These are phyloP conservation scores for Manihot esculenta DNA, from an alignment of 441 rosid species.

Conservation along the genomic window DNA sequence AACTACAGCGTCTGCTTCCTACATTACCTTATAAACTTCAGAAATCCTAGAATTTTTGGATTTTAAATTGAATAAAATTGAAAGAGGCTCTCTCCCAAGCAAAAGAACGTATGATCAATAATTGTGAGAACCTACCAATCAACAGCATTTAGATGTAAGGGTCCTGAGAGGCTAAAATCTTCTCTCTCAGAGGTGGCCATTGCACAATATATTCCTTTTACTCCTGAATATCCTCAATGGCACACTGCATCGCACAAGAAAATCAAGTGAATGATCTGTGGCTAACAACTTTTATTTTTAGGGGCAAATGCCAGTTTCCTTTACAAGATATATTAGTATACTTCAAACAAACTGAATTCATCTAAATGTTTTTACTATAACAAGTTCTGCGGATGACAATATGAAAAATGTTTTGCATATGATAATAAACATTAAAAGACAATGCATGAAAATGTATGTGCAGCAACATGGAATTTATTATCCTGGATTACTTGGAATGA, in stretches of 20 bases:
- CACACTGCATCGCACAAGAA: conserved; percentile 25
- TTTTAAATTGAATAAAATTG: background rate
- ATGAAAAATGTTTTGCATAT: background rate
- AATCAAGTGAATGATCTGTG: conserved; percentile 10
- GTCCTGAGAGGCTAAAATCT: conserved; percentile 45
- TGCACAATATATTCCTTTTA: conserved; percentile 3
- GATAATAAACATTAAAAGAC: background rate
- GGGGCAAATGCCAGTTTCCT: background rate
- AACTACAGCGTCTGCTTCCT: no score
- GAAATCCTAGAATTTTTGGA: background rate
- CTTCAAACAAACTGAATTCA: background rate
- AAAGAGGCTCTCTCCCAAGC: background rate
- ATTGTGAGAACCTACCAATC: conserved; percentile 55
- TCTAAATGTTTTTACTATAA: background rate
- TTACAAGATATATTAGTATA: background rate
- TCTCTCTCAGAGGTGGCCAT: conserved; percentile 57
- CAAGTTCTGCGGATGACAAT: background rate
- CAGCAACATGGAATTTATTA: background rate
- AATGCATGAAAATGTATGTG: background rate
- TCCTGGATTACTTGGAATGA: background rate
- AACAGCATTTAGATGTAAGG: conserved; percentile 47
- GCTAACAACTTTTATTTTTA: background rate
- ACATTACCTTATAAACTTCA: background rate
- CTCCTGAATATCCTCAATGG: conserved; percentile 17
- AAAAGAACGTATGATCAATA: background rate